Conservation (phyloP, 768 basidiomycete species). For the Naganishia kalamii region DNA sequence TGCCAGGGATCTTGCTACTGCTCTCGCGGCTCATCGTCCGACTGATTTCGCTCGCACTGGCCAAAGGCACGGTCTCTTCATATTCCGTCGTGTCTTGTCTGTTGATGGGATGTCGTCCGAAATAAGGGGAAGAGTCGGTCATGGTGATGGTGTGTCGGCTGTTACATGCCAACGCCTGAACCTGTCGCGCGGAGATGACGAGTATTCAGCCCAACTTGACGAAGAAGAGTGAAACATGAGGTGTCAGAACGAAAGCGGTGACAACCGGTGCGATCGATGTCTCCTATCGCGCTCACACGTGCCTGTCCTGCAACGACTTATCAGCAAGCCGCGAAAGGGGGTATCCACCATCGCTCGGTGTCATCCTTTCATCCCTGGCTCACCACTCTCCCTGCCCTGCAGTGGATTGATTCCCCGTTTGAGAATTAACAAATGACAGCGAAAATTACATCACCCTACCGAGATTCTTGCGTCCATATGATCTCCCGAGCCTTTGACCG, state of each 20-base stretch:
- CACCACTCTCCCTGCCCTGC: no score
- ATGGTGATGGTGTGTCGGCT: background rate
- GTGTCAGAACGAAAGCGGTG: background rate
- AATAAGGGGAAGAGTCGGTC: no score
- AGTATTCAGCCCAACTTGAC: background rate
- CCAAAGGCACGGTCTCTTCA: constrained; percentile 3
- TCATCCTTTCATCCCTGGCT: no score
- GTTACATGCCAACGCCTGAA: background rate
- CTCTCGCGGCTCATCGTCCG: constrained; percentile 9
- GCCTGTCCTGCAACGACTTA: no score
- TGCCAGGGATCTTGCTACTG: background rate
- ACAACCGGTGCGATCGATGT: constrained; percentile 2
- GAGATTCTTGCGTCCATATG: no score
- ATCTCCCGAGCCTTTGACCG: no score
- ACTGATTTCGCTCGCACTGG: constrained; percentile 6
- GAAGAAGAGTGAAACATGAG: constrained; percentile 2
- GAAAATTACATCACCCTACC: no score
- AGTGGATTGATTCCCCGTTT: no score
- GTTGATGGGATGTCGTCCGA: background rate
- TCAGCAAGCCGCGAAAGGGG: no score
- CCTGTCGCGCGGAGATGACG: background rate
- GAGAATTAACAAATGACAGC: no score
- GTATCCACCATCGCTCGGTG: no score
- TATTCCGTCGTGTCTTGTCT: background rate
- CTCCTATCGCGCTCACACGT: background rate